Evolutionary conservation across 2,329 filamentous ascomycete genomes (phyloP).

Genomic region (Periconia sp.): DNA sequence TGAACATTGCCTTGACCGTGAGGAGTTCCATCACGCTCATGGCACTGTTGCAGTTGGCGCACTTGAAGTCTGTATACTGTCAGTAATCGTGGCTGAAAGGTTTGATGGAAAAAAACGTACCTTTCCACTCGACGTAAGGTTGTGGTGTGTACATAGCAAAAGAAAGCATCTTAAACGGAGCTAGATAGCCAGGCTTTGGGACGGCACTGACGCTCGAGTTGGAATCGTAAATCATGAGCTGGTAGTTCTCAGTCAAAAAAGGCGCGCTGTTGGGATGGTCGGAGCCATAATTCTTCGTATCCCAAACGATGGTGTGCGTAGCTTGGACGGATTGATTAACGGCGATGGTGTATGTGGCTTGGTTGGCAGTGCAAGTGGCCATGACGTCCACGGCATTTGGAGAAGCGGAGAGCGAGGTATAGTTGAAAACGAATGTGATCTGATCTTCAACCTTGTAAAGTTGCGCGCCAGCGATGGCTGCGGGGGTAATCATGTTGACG

Average conservation of each 20-base stretch:
- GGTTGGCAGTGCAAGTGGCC: constrained; percentile 62
- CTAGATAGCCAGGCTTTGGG: constrained; percentile 58
- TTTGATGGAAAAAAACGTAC: constrained; percentile 41
- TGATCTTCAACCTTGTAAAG: constrained; percentile 67
- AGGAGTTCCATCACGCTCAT: constrained; percentile 56
- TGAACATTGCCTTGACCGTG: constrained; percentile 57
- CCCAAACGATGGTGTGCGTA: constrained; percentile 61
- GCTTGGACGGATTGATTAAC: constrained; percentile 58
- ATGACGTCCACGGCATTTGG: constrained; percentile 63
- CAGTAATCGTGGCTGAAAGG: constrained; percentile 3
- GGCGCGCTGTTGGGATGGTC: constrained; percentile 38
- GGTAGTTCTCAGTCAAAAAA: constrained; percentile 63
- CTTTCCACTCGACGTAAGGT: constrained; percentile 51
- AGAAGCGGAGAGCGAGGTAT: constrained; percentile 62
- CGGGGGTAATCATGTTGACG: constrained; percentile 63
- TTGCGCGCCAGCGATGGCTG: constrained; percentile 49
- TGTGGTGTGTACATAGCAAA: constrained; percentile 67
- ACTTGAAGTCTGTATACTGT: constrained; percentile 50
- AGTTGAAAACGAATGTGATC: constrained; percentile 69
- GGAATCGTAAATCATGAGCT: constrained; percentile 64
- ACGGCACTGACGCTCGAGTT: constrained; percentile 54
- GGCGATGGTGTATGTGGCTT: constrained; percentile 63
- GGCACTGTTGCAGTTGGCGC: constrained; percentile 59
- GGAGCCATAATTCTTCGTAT: constrained; percentile 57
- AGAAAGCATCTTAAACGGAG: constrained; percentile 52